These are phyloP conservation scores for Phytophthora chlamydospora DNA, from an alignment of 352 stramenopile genomes.

Conservation along the genomic window DNA sequence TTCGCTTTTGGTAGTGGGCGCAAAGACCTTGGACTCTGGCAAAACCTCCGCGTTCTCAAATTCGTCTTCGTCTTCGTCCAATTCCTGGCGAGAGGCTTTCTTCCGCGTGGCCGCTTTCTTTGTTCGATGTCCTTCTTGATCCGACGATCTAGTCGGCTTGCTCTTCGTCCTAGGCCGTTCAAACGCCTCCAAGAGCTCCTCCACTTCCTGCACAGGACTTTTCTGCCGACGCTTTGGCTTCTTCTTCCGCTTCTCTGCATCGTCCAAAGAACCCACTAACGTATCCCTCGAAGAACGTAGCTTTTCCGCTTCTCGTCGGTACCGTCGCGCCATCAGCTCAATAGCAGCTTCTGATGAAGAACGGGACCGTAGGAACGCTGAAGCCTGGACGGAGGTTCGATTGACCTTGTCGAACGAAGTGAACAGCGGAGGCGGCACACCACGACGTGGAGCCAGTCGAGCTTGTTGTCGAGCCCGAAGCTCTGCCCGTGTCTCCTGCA, in stretches of 20 bases:
- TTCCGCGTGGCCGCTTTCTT: not conserved
- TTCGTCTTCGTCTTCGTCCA: not conserved
- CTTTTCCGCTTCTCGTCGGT: conserved; percentile 40
- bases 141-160: no score
- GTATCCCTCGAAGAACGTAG: conserved; percentile 32
- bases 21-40: conserved; percentile 1
- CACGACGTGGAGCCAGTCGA: conserved; percentile 40
- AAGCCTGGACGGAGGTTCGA: conserved; percentile 37
- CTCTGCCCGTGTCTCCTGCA: conserved; percentile 41
- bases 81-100: not conserved
- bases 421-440: conserved; percentile 32
- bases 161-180: not conserved
- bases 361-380: conserved; percentile 41
- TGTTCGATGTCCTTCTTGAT: not conserved
- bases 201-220: conserved; percentile 13
- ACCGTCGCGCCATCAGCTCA: conserved; percentile 43
- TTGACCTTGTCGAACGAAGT: conserved; percentile 37
- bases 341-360: conserved; percentile 30
- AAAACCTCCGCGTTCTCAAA: not conserved
- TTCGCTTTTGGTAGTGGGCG: not conserved
- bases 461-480: conserved; percentile 38
- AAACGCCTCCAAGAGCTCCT: conserved; percentile 12
- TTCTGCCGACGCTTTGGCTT: conserved; percentile 16
- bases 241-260: conserved; percentile 8
- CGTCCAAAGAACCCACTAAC: conserved; percentile 9